Evolutionary conservation across 2,329 filamentous ascomycete genomes (phyloP).

Genomic region (Hortaea werneckii): DNA sequence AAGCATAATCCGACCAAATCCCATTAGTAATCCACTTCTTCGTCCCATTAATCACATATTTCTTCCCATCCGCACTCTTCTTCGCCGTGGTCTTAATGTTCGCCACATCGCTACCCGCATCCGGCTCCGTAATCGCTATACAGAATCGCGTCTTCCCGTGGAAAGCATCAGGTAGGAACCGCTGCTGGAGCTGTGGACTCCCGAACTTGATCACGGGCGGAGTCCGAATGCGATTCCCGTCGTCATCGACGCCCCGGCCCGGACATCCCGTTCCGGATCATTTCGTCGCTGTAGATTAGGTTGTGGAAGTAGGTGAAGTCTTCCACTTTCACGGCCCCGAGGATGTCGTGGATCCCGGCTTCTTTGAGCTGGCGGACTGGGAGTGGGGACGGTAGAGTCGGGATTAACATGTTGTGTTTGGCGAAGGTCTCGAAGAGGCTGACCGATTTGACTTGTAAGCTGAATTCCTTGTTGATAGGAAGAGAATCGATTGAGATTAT

Average conservation of each 20-base stretch:
- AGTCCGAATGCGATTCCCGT: conserved; percentile 64
- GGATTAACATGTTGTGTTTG: conserved; percentile 58
- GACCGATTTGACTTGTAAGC: too few relatives aligned
- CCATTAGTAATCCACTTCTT: conserved; percentile 80
- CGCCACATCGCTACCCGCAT: conserved; percentile 66
- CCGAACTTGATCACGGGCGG: conserved; percentile 64
- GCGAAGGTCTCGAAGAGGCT: conserved; percentile 54
- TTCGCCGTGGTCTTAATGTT: conserved; percentile 67
- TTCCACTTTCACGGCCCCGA: conserved; percentile 57
- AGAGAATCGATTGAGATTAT: too few relatives aligned
- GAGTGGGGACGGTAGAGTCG: conserved; percentile 57
- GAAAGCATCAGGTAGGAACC: conserved; percentile 58
- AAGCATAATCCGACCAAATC: conserved; percentile 57
- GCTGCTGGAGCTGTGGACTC: conserved; percentile 49
- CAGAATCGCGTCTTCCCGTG: conserved; percentile 57
- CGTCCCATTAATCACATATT: conserved; percentile 59
- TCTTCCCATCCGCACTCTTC: conserved; percentile 64
- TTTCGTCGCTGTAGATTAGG: conserved; percentile 62
- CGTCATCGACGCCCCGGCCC: conserved; percentile 58
- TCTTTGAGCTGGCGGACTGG: conserved; percentile 58
- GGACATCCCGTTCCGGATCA: conserved; percentile 53
- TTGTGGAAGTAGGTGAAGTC: conserved; percentile 65
- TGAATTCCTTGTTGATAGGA: too few relatives aligned
- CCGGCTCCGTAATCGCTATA: conserved; percentile 71
- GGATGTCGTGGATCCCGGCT: conserved; percentile 55